phyloP scores from a whole-genome alignment of 441 rosid genomes.

The Populus hybrid region DNA sequence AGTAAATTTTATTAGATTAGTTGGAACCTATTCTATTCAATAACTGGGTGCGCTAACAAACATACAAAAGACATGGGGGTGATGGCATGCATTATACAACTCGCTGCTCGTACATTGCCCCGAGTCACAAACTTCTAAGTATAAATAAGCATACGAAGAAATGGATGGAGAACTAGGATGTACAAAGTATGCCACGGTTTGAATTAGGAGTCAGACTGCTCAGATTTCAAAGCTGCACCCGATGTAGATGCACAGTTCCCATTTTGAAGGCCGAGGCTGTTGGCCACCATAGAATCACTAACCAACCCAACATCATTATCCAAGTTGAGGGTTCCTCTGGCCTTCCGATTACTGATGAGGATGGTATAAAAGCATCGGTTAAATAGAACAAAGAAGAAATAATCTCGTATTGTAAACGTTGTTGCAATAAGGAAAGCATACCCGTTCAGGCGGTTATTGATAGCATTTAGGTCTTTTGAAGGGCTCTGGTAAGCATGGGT shows the following conservation, averaged over 20 bases:
- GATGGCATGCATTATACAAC: conserved; percentile 40
- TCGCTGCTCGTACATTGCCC: conserved; percentile 34
- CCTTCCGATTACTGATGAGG: conserved; percentile 46
- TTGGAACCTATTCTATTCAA: conserved; percentile 9
- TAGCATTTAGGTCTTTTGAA: conserved; percentile 86
- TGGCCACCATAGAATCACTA: conserved; percentile 89
- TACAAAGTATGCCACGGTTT: conserved; percentile 21
- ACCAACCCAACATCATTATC: conserved; percentile 84
- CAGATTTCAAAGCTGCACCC: conserved; percentile 48
- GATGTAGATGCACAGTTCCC: conserved; percentile 56
- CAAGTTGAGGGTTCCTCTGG: conserved; percentile 66
- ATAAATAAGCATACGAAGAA: background rate
- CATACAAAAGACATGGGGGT: conserved; percentile 10
- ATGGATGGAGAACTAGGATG: conserved; percentile 21
- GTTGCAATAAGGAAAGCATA: conserved; percentile 18
- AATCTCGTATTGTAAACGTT: background rate
- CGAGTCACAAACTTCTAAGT: conserved; percentile 10
- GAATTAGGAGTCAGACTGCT: conserved; percentile 41
- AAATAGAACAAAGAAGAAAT: background rate
- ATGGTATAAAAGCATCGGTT: background rate
- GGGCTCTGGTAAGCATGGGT: conserved; percentile 97
- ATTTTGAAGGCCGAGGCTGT: conserved; percentile 68
- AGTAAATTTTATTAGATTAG: conserved; percentile 22
- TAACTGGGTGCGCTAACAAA: conserved; percentile 10
- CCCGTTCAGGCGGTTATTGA: conserved; percentile 85